These are phyloP conservation scores for Lavandula angustifolia DNA, from an alignment of 257 asterid genomes.

Conservation along the genomic window DNA sequence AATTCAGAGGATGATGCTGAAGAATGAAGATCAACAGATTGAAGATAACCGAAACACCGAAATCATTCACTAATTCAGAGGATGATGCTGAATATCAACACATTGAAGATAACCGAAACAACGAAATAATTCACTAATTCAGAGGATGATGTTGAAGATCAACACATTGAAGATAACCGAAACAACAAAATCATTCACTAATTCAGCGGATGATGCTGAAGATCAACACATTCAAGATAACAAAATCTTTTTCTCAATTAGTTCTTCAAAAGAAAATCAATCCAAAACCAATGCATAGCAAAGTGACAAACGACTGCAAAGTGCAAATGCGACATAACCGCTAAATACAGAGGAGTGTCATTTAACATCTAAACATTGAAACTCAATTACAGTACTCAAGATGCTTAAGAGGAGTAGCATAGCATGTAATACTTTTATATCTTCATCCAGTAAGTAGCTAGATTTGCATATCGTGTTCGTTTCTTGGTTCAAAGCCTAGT, in stretches of 20 bases:
- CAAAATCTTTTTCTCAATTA: not conserved
- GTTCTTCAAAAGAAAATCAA: not conserved
- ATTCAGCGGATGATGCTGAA: not conserved
- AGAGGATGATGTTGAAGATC: no score
- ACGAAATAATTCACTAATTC: no score
- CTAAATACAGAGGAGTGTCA: not conserved
- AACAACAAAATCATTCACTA: not conserved
- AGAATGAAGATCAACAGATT: no score
- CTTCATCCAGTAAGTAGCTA: no score
- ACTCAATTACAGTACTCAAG: not conserved
- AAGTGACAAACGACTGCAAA: not conserved
- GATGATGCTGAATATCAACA: no score
- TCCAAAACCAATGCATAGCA: no score
- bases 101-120: no score
- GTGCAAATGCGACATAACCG: not conserved
- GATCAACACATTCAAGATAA: no score
- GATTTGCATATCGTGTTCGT: not conserved
- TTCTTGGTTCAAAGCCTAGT: not conserved
- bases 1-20: no score
- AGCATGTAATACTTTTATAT: not conserved
- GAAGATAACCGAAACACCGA: no score
- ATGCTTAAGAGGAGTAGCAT: not conserved
- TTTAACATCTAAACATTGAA: not conserved
- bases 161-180: no score
- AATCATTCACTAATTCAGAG: no score